phyloP scores from a whole-genome alignment of 2,329 filamentous ascomycete species.

The Seiridium unicorne region DNA sequence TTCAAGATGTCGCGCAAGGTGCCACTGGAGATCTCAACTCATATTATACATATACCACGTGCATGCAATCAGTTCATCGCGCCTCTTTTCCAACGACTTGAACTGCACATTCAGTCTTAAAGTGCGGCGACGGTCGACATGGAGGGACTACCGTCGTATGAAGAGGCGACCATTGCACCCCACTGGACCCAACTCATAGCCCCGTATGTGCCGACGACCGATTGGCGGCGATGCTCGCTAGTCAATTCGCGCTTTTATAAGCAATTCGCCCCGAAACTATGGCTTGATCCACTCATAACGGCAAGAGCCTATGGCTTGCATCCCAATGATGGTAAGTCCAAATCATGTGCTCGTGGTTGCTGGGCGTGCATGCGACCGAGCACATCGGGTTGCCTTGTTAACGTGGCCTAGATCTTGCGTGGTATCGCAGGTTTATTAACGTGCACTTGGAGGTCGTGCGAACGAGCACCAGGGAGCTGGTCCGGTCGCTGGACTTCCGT shows the following conservation, averaged over 20 bases:
- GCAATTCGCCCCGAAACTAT: constrained; percentile 51
- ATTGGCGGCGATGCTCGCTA: constrained; percentile 46
- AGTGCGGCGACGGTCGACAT: constrained; percentile 13
- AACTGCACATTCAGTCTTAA: no score
- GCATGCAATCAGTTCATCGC: no score
- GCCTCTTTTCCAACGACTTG: no score
- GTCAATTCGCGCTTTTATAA: constrained; percentile 46
- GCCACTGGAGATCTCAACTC: no score
- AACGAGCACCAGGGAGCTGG: constrained; percentile 38
- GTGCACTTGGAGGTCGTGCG: constrained; percentile 33
- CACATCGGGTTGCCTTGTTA: not conserved
- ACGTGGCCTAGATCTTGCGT: constrained; percentile 40
- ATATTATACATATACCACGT: no score
- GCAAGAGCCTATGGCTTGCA: constrained; percentile 38
- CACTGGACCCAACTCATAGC: constrained; percentile 51
- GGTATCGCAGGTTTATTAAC: constrained; percentile 47
- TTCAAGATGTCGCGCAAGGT: no score
- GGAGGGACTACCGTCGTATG: constrained; percentile 50
- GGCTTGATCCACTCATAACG: constrained; percentile 46
- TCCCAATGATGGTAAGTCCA: constrained; percentile 41
- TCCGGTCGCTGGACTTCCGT: constrained; percentile 48
- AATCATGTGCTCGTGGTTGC: no score
- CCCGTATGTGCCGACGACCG: constrained; percentile 37
- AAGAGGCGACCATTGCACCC: constrained; percentile 41
- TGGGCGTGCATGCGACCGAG: no score